Conservation (phyloP, 768 basidiomycete species). For the Leucosporidium creatinivorum region DNA sequence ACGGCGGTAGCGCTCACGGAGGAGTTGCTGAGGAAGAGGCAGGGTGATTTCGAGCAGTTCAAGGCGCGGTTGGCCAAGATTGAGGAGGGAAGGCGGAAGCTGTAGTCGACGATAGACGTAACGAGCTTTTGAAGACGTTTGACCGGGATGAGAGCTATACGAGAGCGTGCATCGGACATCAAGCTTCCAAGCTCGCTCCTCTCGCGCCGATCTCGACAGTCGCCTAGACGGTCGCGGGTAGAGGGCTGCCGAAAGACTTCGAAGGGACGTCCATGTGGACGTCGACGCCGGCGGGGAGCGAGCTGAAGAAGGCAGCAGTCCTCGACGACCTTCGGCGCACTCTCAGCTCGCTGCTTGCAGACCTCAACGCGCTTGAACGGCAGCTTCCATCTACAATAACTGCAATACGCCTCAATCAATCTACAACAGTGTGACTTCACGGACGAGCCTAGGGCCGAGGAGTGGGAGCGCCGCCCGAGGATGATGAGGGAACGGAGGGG, state of each 20-base stretch:
- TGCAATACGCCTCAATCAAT: conserved; percentile 7
- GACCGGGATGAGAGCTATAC: no score
- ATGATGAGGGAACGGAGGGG: not conserved
- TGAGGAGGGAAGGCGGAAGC: not conserved
- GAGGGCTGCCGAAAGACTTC: conserved; percentile 61
- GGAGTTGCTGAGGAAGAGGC: conserved; percentile 1
- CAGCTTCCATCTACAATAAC: no score
- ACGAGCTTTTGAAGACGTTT: no score
- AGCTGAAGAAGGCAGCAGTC: conserved; percentile 60
- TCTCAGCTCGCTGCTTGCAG: no score
- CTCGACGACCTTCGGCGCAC: no score
- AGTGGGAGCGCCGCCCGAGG: no score
- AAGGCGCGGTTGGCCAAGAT: not conserved
- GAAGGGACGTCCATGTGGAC: conserved; percentile 44
- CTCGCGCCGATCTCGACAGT: no score
- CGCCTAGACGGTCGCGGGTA: no score
- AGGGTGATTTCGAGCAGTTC: conserved; percentile 7
- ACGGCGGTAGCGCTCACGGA: conserved; percentile 2
- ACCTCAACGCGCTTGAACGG: no score
- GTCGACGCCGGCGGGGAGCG: conserved; percentile 42
- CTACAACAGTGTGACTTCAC: not conserved
- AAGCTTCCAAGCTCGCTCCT: no score
- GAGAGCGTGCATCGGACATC: no score
- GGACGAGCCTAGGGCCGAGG: conserved; percentile 1
- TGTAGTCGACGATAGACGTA: not conserved